Evolutionary conservation across 345 rosid genomes (phyloP).

Genomic region (Cardamine occulta): DNA sequence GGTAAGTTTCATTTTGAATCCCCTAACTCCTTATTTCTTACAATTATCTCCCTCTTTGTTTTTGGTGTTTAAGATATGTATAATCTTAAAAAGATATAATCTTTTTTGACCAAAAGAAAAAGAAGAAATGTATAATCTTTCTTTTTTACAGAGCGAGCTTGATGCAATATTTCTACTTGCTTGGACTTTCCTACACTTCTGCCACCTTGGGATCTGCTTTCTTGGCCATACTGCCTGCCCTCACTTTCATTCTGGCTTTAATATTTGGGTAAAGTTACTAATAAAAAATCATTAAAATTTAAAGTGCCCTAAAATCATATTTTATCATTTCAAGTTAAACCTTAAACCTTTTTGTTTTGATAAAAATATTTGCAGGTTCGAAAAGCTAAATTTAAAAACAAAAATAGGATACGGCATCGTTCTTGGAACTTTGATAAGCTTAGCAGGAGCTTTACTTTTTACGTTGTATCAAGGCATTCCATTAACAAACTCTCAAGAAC

Average conservation of each 20-base stretch:
- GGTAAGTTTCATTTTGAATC: constrained; percentile 45
- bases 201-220: constrained; percentile 67
- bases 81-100: too few species aligned
- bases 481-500: constrained; percentile 24
- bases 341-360: background rate
- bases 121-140: background rate
- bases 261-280: constrained; percentile 54
- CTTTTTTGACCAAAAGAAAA: too few species aligned
- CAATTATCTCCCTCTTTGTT: background rate
- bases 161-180: constrained; percentile 64
- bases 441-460: constrained; percentile 59
- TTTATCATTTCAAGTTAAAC: constrained; percentile 7
- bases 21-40: background rate
- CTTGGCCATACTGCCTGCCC: constrained; percentile 57
- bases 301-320: background rate
- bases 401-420: constrained; percentile 50
- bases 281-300: background rate
- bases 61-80: background rate
- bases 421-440: constrained; percentile 53
- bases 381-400: constrained; percentile 51
- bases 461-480: constrained; percentile 56
- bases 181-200: constrained; percentile 69
- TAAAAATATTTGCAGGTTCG: constrained; percentile 43
- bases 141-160: constrained; percentile 57
- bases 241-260: constrained; percentile 69